Conservation (phyloP, 768 basidiomycete genomes). For the Boletellus sp. region DNA sequence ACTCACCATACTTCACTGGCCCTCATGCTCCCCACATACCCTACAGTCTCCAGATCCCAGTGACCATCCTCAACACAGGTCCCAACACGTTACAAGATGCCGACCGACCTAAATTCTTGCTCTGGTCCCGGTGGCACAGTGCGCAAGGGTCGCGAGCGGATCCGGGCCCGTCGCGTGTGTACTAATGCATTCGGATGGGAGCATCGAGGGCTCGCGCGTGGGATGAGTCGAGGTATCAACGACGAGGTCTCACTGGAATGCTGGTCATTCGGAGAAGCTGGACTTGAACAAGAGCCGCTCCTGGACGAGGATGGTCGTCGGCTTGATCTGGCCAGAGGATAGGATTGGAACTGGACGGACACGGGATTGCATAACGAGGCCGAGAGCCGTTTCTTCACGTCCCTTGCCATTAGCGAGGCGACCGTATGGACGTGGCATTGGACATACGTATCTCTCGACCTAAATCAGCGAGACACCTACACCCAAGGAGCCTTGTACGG, state of each 20-base stretch:
- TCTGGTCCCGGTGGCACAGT: no score
- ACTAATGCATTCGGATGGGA: slow-evolving; percentile 22
- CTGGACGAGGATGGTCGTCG: not conserved
- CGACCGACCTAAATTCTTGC: slow-evolving; percentile 12
- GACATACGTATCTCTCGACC: slow-evolving; percentile 9
- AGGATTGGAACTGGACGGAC: slow-evolving; percentile 25
- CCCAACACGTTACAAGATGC: slow-evolving; percentile 8
- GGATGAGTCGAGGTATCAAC: slow-evolving; percentile 4
- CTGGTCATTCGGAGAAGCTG: slow-evolving; percentile 8
- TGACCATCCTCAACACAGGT: slow-evolving; percentile 16
- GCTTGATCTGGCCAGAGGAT: slow-evolving; percentile 17
- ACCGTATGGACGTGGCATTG: slow-evolving; percentile 9
- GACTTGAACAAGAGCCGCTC: not conserved
- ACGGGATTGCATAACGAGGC: slow-evolving; percentile 1
- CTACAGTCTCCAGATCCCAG: slow-evolving; percentile 14
- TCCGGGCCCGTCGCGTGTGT: slow-evolving; percentile 9
- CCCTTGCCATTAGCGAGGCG: slow-evolving; percentile 8
- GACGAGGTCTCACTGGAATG: slow-evolving; percentile 13
- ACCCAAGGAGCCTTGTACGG: no score
- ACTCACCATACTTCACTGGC: slow-evolving; percentile 1
- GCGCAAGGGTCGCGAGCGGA: no score
- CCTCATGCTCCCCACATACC: slow-evolving; percentile 11
- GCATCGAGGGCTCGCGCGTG: slow-evolving; percentile 13
- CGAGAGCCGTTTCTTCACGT: slow-evolving; percentile 9
- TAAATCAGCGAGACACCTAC: not conserved